Conservation (phyloP, 345 rosid genomes). For the Microcos paniculata region DNA sequence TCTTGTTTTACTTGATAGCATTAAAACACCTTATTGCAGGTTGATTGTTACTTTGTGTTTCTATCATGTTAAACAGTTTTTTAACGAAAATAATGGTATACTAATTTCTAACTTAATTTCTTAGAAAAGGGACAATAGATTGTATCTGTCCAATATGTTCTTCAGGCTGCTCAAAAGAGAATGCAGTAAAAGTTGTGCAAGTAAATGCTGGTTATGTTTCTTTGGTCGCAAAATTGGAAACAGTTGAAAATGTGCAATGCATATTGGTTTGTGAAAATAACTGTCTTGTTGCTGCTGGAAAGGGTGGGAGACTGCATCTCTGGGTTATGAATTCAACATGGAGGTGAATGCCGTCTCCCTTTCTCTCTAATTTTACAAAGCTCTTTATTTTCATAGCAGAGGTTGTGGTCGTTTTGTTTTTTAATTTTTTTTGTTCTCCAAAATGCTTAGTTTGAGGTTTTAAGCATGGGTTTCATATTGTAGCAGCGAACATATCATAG, state of each 20-base stretch:
- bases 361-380: not conserved
- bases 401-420: constrained; percentile 3
- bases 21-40: constrained; percentile 87
- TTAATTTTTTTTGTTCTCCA: not conserved
- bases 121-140: constrained; percentile 64
- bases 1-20: constrained; percentile 60
- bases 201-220: constrained; percentile 70
- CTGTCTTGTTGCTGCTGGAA: constrained; percentile 61
- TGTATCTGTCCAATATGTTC: constrained; percentile 77
- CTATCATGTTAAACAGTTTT: not conserved
- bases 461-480: not conserved
- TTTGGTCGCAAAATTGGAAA: constrained; percentile 53
- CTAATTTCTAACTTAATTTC: constrained; percentile 15
- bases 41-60: constrained; percentile 27
- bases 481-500: not conserved
- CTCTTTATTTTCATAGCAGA: constrained; percentile 10
- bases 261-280: constrained; percentile 64
- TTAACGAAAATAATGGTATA: constrained; percentile 2
- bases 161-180: constrained; percentile 48
- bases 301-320: constrained; percentile 64
- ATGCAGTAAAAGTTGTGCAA: constrained; percentile 60
- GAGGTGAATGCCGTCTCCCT: constrained; percentile 52
- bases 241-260: constrained; percentile 51
- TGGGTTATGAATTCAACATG: constrained; percentile 83
- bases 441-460: not conserved